Percentiles rank a stretch among this genome's conserved stretches.
phyloP scores from a whole-genome alignment of 371 early-diverging fungal species.

The Zopfochytrium polystomum region DNA sequence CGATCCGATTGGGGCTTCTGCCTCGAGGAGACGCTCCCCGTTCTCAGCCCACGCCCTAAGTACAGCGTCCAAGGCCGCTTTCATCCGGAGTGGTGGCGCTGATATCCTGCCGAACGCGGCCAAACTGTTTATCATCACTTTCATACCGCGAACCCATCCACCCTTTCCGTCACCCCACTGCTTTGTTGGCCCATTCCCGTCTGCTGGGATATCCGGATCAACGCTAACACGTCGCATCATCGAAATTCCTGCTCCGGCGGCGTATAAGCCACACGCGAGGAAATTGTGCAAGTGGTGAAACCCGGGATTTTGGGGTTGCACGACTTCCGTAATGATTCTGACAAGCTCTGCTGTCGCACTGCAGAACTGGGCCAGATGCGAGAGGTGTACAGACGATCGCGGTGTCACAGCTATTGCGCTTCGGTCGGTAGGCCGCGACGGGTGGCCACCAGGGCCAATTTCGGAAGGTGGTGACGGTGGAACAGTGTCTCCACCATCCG shows the following conservation, averaged over 20 bases:
- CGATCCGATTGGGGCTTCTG: no score
- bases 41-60: no score
- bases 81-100: not conserved
- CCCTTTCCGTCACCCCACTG: conserved; percentile 2
- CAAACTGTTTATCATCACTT: not conserved
- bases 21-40: no score
- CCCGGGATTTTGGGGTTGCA: not conserved
- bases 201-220: no score
- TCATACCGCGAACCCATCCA: not conserved
- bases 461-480: not conserved
- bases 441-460: not conserved
- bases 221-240: no score
- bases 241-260: no score
- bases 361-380: no score
- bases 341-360: no score
- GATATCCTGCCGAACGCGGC: not conserved
- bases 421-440: no score
- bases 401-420: no score
- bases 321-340: not conserved
- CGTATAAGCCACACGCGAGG: no score
- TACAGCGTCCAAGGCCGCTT: conserved; percentile 2
- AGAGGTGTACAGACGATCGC: no score
- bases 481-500: not conserved
- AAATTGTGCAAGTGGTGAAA: conserved; percentile 2
- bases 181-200: not conserved